Base-by-base conservation (phyloP, 2,329 filamentous ascomycete species). In the Colletotrichum tanaceti region DNA sequence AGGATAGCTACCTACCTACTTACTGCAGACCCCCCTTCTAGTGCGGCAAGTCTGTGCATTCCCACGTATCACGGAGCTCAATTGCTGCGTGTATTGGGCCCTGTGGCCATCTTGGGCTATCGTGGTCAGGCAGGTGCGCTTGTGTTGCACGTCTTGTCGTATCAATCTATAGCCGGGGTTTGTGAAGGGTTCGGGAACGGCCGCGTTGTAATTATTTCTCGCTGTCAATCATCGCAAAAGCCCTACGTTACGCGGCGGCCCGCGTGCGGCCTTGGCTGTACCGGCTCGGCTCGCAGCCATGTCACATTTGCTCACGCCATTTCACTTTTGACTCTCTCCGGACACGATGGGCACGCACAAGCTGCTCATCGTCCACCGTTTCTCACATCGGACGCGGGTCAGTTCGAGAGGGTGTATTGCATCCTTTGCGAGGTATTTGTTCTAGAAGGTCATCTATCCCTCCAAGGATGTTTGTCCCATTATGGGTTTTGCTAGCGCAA, bases 41-140 rank as follows among this genome's bases (percentile, higher is more conserved):
- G 52, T n/a, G 18, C 28, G 32, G 44, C 43, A 60, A 32, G 58
- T 32, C n/a, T 44, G 38, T 24, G 47, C 47, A 50, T 11, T 24
- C 14, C 32, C 7, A 4, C 39, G 50, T 52, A 63, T 67, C 64
- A 46, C 59, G 43, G 24, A 53, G 43, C 28, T 41, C 11, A 18
- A 46, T 14, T 28, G 14, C 38, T 53, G 35, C 11, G 16, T 3
- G 16, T 60, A 54, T 63, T 53, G 52, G 46, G 9, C 47, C 20
- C 28, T 35, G 24, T 55, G 38, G 32, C 28, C 44, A 22, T 38
- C 39, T 70, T 63, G 65, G 68, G 65, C 68, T 49, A 38, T 38
- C 49, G 24, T 22, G 24, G 55, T 69, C 65, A 60, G 68, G 68
- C 65, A 70, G 58, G 54, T 44, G 41, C 69, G 65, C 65, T 69